Base-by-base conservation (phyloP, 2,329 filamentous ascomycete species). In the Harringtonia aguacate region DNA sequence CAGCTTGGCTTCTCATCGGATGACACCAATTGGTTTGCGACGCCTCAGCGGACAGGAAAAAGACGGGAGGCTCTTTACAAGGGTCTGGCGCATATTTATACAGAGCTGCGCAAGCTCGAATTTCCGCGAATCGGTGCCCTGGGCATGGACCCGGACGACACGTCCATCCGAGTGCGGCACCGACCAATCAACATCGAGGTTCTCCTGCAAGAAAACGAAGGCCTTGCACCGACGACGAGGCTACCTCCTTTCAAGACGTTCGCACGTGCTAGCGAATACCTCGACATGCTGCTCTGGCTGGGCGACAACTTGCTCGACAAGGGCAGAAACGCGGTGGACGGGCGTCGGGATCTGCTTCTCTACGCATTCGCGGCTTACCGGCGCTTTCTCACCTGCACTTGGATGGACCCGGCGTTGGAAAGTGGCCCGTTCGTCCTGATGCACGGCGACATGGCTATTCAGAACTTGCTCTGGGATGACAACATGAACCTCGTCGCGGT, bases 401-500 rank as follows among this genome's bases (percentile, higher is more conserved):
- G 31, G 31, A n/a, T 34, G 31, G 17, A 34, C 14, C 31, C 31
- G 17, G 31, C 20, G 36, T 17, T 20, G 35, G 35, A 20, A 20
- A 22, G 12, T 13, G 36, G 36, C n/a, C 36, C 36, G 13, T 38
- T 38, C n/a, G 36, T 38, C 21, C 22, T 38, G 20, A 15, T 24
- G 9, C 36, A 38, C 36, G 36, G 36, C 22, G 36, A 38, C n/a
- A 10, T 38, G 9, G 21, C 9, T 14, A 38, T 38, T 10, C 20
- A 38, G 21, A 38, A 38, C 36, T 20, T 38, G 36, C 36, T 38
- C 36, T 38, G 36, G 36, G 36, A 38, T 28, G 36, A 38, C 36
- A 27, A 38, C 14, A 10, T 38, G 21, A 28, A 38, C 24, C 36
- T 38, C 3, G 36, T 38, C 10, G 20, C 36, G 9, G 36, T 38